These are phyloP conservation scores for Aspergillus hortae DNA, from an alignment of 2,329 filamentous ascomycete species.

Conservation along the genomic window DNA sequence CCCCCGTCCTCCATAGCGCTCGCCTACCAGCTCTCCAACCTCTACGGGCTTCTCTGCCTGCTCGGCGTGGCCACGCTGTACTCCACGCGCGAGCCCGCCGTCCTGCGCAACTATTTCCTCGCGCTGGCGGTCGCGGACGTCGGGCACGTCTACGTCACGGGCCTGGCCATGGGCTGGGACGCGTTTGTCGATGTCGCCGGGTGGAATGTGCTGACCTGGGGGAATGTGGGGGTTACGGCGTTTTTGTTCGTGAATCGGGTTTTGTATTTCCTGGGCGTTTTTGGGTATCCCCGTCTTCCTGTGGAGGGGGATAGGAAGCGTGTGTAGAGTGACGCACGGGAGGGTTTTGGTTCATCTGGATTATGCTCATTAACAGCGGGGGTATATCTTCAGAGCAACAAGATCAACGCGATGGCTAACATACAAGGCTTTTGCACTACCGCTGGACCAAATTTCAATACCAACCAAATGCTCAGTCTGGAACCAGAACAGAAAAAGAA, in stretches of 20 bases:
- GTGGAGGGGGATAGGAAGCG: constrained; percentile 27
- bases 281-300: constrained; percentile 45
- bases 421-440: not conserved
- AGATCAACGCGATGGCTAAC: not conserved
- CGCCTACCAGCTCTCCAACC: constrained; percentile 65
- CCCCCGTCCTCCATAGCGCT: constrained; percentile 51
- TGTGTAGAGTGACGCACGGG: constrained; percentile 27
- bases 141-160: constrained; percentile 63
- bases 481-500: not conserved
- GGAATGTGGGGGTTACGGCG: constrained; percentile 64
- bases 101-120: constrained; percentile 64
- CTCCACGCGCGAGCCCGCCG: constrained; percentile 61
- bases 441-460: not conserved
- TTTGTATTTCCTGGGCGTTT: constrained; percentile 57
- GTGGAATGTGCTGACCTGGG: constrained; percentile 72
- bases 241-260: constrained; percentile 57
- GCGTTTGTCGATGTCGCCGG: constrained; percentile 49
- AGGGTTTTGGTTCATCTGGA: too few relatives aligned
- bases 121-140: constrained; percentile 64
- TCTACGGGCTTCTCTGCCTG: constrained; percentile 64
- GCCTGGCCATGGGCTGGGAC: constrained; percentile 55
- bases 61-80: constrained; percentile 62
- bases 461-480: not conserved
- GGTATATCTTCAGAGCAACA: not conserved
- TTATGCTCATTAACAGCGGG: not conserved